Conservation (phyloP, 2,329 filamentous ascomycete genomes). For the Alternaria sp. region DNA sequence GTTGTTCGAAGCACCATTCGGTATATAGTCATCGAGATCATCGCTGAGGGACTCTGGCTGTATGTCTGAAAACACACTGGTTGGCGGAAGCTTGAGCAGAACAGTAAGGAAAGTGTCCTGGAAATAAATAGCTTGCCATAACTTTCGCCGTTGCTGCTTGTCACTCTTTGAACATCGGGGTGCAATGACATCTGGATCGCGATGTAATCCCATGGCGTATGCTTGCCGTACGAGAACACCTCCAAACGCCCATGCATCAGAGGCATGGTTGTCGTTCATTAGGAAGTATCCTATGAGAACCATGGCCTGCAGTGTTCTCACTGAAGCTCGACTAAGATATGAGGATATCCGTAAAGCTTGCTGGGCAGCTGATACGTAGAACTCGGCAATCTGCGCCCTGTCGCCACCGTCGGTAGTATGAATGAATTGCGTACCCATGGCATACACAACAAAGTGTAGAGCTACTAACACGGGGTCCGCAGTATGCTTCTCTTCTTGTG, state of each 20-base stretch:
- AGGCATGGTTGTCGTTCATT: constrained; percentile 86
- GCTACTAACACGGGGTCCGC: constrained; percentile 75
- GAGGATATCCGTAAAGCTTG: constrained; percentile 79
- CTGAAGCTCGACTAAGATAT: constrained; percentile 77
- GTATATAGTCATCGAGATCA: constrained; percentile 70
- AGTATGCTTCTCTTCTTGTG: constrained; percentile 64
- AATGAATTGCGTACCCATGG: constrained; percentile 81
- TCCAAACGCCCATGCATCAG: constrained; percentile 83
- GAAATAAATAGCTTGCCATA: constrained; percentile 83
- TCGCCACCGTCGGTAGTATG: constrained; percentile 65
- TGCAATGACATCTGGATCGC: constrained; percentile 76
- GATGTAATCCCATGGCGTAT: constrained; percentile 82
- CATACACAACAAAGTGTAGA: constrained; percentile 79
- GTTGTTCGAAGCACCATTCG: constrained; percentile 64
- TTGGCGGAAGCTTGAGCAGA: constrained; percentile 78
- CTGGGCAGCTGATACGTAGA: constrained; percentile 82
- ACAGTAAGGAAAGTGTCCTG: constrained; percentile 86
- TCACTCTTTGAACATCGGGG: constrained; percentile 74
- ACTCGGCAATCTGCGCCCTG: constrained; percentile 79
- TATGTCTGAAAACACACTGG: constrained; percentile 81
- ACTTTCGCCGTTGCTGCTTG: constrained; percentile 79
- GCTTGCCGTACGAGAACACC: constrained; percentile 80
- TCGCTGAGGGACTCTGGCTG: constrained; percentile 77
- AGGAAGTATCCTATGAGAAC: constrained; percentile 84
- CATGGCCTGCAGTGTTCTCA: constrained; percentile 81